phyloP scores from a whole-genome alignment of 2,329 filamentous ascomycete species.

The Phyllosticta citriasiana region DNA sequence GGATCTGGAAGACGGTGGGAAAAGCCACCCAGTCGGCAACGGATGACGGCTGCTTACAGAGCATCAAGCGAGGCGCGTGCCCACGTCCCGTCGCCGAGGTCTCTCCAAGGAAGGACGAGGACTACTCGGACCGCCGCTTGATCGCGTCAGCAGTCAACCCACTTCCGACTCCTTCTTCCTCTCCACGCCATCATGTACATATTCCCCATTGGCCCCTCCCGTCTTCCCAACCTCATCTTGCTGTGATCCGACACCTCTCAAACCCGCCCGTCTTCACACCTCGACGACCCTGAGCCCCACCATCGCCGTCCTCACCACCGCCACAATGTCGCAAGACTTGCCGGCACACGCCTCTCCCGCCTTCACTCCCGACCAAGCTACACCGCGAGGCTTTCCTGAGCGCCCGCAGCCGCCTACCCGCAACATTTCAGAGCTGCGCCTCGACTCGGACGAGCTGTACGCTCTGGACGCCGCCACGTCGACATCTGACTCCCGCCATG shows the following conservation, averaged over 20 bases:
- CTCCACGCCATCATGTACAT: not conserved
- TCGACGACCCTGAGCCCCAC: not conserved
- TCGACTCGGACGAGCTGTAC: constrained; percentile 4
- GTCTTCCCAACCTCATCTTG: not conserved
- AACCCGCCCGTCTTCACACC: not conserved
- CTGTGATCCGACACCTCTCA: not conserved
- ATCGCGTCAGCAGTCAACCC: not conserved
- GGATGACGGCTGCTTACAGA: not conserved
- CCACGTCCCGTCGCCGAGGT: not conserved
- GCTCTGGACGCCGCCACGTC: not conserved
- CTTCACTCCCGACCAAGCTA: constrained; percentile 44
- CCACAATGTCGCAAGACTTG: constrained; percentile 5
- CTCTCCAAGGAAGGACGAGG: not conserved
- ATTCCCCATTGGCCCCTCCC: not conserved
- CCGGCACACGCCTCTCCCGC: constrained; percentile 45
- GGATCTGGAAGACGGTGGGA: constrained; percentile 14
- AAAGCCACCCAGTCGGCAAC: not conserved
- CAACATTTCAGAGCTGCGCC: constrained; percentile 28
- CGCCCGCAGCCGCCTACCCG: constrained; percentile 26
- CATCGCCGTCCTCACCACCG: not conserved
- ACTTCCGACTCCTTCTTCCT: not conserved
- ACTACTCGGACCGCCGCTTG: not conserved
- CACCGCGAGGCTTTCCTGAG: constrained; percentile 39
- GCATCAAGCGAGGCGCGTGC: not conserved
- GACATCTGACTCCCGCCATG: not conserved